Evolutionary conservation across 1,284 basidiomycete genomes (phyloP).

Genomic region (Dichomitus squalens): DNA sequence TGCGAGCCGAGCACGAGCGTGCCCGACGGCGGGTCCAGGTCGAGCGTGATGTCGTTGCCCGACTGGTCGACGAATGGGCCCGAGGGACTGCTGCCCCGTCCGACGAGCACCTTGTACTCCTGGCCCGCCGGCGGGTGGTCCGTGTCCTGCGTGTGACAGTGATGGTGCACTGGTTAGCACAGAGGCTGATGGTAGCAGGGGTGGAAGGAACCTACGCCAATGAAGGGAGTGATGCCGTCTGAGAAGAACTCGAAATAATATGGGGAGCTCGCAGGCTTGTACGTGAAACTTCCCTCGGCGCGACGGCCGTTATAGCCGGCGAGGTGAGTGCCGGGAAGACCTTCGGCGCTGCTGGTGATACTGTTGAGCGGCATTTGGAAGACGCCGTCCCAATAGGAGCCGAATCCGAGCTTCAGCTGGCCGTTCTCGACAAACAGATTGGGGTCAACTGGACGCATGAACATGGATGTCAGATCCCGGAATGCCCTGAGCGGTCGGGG

Average conservation of each 20-base stretch:
- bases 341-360: background rate
- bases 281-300: constrained; percentile 1
- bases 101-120: constrained; percentile 33
- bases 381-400: constrained; percentile 10
- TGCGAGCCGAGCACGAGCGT: constrained; percentile 36
- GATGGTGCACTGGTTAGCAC: background rate
- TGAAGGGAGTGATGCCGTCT: constrained; percentile 5
- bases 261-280: background rate
- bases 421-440: constrained; percentile 8
- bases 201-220: background rate
- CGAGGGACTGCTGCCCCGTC: constrained; percentile 27
- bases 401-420: constrained; percentile 10
- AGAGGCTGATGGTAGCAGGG: background rate
- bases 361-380: constrained; percentile 4
- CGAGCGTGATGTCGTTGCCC: constrained; percentile 26
- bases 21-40: constrained; percentile 22
- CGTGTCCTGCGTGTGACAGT: constrained; percentile 5
- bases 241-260: constrained; percentile 9
- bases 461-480: background rate
- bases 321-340: background rate
- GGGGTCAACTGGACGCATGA: constrained; percentile 9
- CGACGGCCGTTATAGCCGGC: background rate
- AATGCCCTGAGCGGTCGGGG: background rate
- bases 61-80: constrained; percentile 33
- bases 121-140: constrained; percentile 29